Conservation (phyloP, 495 filamentous ascomycete genomes). For the Podospora pseudoanserina region DNA sequence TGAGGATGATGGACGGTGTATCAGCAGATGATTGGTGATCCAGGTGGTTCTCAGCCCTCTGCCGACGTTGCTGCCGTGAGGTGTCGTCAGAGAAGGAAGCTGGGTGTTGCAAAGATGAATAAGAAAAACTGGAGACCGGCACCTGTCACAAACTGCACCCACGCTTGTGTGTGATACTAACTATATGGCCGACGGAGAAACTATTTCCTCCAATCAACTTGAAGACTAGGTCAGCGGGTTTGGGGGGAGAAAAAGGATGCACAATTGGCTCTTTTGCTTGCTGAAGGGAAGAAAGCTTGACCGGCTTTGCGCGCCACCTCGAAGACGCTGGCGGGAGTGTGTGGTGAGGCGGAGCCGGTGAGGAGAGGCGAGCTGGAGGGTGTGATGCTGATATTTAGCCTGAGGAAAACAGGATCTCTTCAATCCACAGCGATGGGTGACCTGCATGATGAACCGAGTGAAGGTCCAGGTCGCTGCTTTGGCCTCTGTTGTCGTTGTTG, state of each 20-base stretch:
- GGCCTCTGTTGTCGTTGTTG: not conserved
- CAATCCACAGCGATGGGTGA: not conserved
- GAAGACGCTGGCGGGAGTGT: not conserved
- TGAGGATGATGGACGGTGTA: not conserved
- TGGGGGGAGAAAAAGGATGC: not conserved
- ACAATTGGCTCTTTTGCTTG: not conserved
- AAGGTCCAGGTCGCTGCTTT: not conserved
- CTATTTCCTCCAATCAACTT: slow-evolving; percentile 32
- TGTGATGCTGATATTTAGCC: not conserved
- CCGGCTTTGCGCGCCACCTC: not conserved
- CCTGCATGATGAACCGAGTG: not conserved
- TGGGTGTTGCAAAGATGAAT: not conserved
- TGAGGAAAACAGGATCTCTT: not conserved
- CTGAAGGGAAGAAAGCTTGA: not conserved
- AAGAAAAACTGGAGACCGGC: slow-evolving; percentile 9
- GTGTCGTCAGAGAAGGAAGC: not conserved
- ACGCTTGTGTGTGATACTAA: not conserved
- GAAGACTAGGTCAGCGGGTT: not conserved
- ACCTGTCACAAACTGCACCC: not conserved
- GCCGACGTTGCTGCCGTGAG: not conserved
- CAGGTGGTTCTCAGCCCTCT: not conserved
- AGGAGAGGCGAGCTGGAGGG: not conserved
- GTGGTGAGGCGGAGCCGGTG: not conserved
- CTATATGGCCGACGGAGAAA: slow-evolving; percentile 25
- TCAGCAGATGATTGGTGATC: not conserved